A percentile compares a stretch with the other conserved stretches of the same genome.
These are phyloP conservation scores for Penicillium corylophilum DNA, from an alignment of 2,329 filamentous ascomycete species.

Conservation along the genomic window DNA sequence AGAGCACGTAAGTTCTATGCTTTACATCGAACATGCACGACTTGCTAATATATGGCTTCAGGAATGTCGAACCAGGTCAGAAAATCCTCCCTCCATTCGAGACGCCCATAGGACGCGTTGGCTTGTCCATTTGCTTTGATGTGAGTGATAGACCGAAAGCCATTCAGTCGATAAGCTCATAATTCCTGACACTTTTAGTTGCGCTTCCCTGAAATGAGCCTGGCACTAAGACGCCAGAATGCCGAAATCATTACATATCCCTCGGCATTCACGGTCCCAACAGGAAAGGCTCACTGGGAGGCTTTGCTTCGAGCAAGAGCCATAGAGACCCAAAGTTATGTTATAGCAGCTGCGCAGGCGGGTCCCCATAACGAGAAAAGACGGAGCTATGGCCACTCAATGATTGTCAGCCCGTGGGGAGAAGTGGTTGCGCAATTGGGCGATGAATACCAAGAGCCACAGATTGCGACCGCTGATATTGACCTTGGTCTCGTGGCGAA, in stretches of 20 bases:
- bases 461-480: conserved; percentile 54
- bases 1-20: conserved; percentile 52
- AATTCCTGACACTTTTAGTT: conserved; percentile 45
- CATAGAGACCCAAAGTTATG: conserved; percentile 84
- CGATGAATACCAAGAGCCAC: conserved; percentile 45
- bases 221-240: conserved; percentile 63
- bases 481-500: conserved; percentile 54
- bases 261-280: conserved; percentile 84
- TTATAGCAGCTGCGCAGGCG: conserved; percentile 81
- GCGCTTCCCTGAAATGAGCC: conserved; percentile 73
- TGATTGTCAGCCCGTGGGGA: conserved; percentile 88
- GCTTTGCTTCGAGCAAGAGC: conserved; percentile 74
- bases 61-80: conserved; percentile 66
- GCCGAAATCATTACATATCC: conserved; percentile 83
- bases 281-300: conserved; percentile 84
- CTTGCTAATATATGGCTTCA: conserved; percentile 12
- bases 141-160: conserved; percentile 33
- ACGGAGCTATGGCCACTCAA: conserved; percentile 78
- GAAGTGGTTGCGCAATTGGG: conserved; percentile 65
- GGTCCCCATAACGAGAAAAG: conserved; percentile 74
- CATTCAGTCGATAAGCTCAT: neutral
- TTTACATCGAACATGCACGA: neutral
- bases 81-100: conserved; percentile 67
- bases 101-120: conserved; percentile 72
- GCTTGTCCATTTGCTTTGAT: conserved; percentile 86